Evolutionary conservation across 2,329 filamentous ascomycete genomes (phyloP).

Genomic region (Ophiosphaerella herpotricha): DNA sequence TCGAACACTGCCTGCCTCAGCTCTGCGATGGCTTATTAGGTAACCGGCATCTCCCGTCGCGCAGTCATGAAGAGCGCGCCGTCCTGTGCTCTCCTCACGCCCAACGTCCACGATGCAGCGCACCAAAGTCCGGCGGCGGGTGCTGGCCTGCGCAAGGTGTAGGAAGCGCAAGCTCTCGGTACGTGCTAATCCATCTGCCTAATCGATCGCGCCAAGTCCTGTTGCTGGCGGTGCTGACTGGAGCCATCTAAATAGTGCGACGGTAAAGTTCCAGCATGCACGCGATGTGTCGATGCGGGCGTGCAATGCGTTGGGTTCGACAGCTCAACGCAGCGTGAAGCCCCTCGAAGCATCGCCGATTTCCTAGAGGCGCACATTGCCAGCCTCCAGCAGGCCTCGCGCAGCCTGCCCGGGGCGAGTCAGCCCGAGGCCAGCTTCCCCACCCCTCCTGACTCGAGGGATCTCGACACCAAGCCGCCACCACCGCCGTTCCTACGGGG

Average conservation of each 20-base stretch:
- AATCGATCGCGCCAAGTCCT: conserved; percentile 9
- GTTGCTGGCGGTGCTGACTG: background rate
- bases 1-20: background rate
- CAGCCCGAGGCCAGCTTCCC: conserved; percentile 23
- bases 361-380: conserved; percentile 41
- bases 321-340: conserved; percentile 39
- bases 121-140: conserved; percentile 41
- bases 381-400: conserved; percentile 28
- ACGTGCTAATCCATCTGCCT: background rate
- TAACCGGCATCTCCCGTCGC: too few relatives aligned
- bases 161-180: conserved; percentile 44
- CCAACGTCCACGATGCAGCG: conserved; percentile 32
- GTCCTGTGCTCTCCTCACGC: conserved; percentile 16
- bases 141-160: conserved; percentile 44
- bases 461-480: conserved; percentile 21
- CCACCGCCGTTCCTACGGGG: conserved; percentile 7
- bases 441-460: conserved; percentile 32
- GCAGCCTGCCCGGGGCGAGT: conserved; percentile 16
- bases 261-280: conserved; percentile 42
- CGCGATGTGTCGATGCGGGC: conserved; percentile 38
- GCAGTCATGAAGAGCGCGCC: conserved; percentile 27
- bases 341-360: conserved; percentile 40
- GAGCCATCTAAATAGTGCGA: conserved; percentile 31
- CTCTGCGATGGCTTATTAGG: background rate
- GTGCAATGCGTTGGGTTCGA: conserved; percentile 42